Evolutionary conservation across 441 rosid species (phyloP).

Genomic region (Omphalea diandra): DNA sequence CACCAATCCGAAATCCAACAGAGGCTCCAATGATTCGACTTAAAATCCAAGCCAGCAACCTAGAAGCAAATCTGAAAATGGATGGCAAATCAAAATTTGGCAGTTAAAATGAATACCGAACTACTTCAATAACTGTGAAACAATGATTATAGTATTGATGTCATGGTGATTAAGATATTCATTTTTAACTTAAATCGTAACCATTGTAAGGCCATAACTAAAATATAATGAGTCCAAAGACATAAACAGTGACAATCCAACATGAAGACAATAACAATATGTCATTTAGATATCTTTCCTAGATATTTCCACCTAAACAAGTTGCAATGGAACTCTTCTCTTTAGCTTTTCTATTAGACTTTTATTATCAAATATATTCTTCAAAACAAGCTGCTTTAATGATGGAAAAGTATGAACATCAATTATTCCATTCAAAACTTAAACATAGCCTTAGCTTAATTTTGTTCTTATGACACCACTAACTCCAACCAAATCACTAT

Average conservation of each 20-base stretch:
- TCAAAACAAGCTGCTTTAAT: background rate
- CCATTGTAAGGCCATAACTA: background rate
- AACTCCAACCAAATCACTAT: too few relatives aligned
- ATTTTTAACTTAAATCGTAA: background rate
- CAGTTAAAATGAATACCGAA: background rate
- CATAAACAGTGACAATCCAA: too few relatives aligned
- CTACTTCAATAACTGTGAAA: background rate
- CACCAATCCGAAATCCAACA: conserved; percentile 76
- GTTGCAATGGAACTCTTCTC: background rate
- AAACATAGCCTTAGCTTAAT: background rate
- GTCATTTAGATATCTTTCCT: background rate
- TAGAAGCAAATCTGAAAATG: conserved; percentile 70
- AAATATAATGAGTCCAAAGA: background rate
- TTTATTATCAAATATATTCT: too few relatives aligned
- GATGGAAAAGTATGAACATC: too few relatives aligned
- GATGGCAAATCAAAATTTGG: conserved; percentile 20
- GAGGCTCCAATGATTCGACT: conserved; percentile 82
- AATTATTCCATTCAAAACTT: background rate
- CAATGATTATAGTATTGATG: background rate
- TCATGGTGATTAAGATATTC: background rate
- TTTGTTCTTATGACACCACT: background rate
- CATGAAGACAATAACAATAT: background rate
- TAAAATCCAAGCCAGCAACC: conserved; percentile 81
- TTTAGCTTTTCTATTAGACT: background rate
- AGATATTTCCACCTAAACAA: background rate